Evolutionary conservation across 2,329 filamentous ascomycete species (phyloP).

Genomic region (Ascochyta lentis): DNA sequence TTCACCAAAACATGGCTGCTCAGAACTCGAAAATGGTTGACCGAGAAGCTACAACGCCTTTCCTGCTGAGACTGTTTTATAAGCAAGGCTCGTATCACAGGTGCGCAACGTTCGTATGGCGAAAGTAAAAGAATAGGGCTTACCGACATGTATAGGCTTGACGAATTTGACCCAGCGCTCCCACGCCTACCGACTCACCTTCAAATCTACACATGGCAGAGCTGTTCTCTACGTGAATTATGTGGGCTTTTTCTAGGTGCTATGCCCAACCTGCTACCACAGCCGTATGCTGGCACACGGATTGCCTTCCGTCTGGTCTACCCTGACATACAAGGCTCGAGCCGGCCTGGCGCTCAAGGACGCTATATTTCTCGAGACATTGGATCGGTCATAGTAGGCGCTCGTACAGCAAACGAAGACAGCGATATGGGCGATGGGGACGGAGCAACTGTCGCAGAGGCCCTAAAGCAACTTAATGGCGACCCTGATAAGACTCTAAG

Average conservation of each 20-base stretch:
- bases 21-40: slow-evolving; percentile 57
- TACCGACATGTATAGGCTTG: slow-evolving; percentile 57
- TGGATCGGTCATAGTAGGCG: slow-evolving; percentile 77
- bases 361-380: slow-evolving; percentile 81
- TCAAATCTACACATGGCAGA: slow-evolving; percentile 85
- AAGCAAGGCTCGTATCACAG: slow-evolving; percentile 75
- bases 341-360: slow-evolving; percentile 54
- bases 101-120: slow-evolving; percentile 49
- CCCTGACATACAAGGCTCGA: slow-evolving; percentile 68
- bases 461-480: slow-evolving; percentile 57
- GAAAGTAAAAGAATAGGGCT: neutral
- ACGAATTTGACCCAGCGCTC: slow-evolving; percentile 68
- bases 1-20: slow-evolving; percentile 40
- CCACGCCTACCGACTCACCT: slow-evolving; percentile 69
- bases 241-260: slow-evolving; percentile 75
- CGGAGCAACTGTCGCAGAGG: slow-evolving; percentile 30
- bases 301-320: slow-evolving; percentile 89
- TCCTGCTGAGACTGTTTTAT: slow-evolving; percentile 87
- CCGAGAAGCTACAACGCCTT: slow-evolving; percentile 76
- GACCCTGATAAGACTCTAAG: slow-evolving; percentile 76
- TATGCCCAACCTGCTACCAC: slow-evolving; percentile 72
- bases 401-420: slow-evolving; percentile 43
- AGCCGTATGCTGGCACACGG: slow-evolving; percentile 78
- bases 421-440: slow-evolving; percentile 22
- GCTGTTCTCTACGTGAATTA: slow-evolving; percentile 81